Evolutionary conservation across 345 rosid species (phyloP), one percentile per base, ranked within the genome.

Genomic region (Sisymbrium altissimum): DNA sequence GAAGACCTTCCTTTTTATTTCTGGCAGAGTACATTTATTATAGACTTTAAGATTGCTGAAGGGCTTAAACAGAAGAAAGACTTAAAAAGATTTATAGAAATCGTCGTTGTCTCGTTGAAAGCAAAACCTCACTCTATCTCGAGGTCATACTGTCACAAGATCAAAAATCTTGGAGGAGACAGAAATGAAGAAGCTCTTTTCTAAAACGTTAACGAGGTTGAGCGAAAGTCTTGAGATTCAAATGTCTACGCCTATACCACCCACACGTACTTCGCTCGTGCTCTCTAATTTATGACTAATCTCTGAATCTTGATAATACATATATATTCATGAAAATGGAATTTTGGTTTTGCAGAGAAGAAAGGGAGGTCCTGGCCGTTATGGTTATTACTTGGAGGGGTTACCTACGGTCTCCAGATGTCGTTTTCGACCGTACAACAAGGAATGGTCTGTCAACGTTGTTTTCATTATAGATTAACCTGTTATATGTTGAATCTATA

Each of bases 401-500:
- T 84, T 53, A 67, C 88, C 58, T 92, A 87, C 66, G 91, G 93
- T 52, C 87, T 92, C 55, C 91, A 89, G 40, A 27, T 0, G 85
- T 87, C 86, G 91, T 92, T 85, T 79, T 78, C 83, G 65, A 56
- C 84, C 62, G 74, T 88, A 73, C 84, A 96, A 70, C 83, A 74
- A 66, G 96, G 86, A 68, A 86, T 84, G 89, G 94, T 92, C 29
- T 25, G 60, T 53, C 3, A 23, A 23, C 25, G 1, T 23, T 33
- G 23, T 53, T 67, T 35, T 52, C n/a, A 30, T 35, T 38, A 10
- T 32, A 6, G 3, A 25, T 0, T 25, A 53, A 13, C 58, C 1
- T 5, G 0, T 25, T 52, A 7, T 18, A 48, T 27, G 29, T 3
- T 27, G 29, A 27, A 23, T 23, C 25, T 23, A 23, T 23, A 27